Evolutionary conservation across 2,329 filamentous ascomycete species (phyloP).

Genomic region (Phialemoniopsis sp.): DNA sequence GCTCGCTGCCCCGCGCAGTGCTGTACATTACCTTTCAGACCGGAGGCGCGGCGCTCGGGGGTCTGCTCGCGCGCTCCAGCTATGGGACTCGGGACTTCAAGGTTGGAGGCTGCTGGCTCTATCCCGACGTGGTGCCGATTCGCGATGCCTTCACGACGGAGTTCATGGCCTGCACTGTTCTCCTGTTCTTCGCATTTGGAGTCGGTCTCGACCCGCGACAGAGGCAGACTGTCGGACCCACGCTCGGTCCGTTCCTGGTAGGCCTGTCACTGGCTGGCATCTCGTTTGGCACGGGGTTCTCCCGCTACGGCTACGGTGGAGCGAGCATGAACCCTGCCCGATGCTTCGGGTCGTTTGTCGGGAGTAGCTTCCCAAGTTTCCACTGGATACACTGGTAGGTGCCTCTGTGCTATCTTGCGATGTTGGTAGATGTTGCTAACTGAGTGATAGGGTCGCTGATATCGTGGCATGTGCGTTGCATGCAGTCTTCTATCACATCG

Average conservation of each 20-base stretch:
- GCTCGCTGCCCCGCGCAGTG: conserved; percentile 41
- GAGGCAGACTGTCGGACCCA: conserved; percentile 40
- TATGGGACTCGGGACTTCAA: conserved; percentile 21
- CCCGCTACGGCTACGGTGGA: conserved; percentile 17
- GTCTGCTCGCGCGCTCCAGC: conserved; percentile 13
- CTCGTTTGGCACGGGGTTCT: conserved; percentile 25
- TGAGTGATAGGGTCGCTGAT: too few species aligned
- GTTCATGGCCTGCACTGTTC: conserved; percentile 37
- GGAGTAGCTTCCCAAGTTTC: conserved; percentile 12
- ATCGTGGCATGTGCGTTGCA: too few species aligned
- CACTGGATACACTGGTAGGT: conserved; percentile 19
- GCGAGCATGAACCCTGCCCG: conserved; percentile 14
- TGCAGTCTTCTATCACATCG: too few species aligned
- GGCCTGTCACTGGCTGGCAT: conserved; percentile 31
- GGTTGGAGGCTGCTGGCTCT: conserved; percentile 22
- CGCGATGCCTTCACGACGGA: conserved; percentile 40
- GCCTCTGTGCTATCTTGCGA: too few species aligned
- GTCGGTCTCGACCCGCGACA: conserved; percentile 50
- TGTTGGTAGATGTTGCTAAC: too few species aligned
- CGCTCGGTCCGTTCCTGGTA: conserved; percentile 43
- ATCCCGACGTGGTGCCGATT: conserved; percentile 14
- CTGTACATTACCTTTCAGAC: conserved; percentile 46
- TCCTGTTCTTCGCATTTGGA: conserved; percentile 48
- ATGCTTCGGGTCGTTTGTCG: conserved; percentile 15
- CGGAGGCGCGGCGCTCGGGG: conserved; percentile 31